A percentile compares a stretch with the other conserved stretches of the same genome.
Conservation (phyloP, 495 filamentous ascomycete species). For the Penicillium verhagenii region DNA sequence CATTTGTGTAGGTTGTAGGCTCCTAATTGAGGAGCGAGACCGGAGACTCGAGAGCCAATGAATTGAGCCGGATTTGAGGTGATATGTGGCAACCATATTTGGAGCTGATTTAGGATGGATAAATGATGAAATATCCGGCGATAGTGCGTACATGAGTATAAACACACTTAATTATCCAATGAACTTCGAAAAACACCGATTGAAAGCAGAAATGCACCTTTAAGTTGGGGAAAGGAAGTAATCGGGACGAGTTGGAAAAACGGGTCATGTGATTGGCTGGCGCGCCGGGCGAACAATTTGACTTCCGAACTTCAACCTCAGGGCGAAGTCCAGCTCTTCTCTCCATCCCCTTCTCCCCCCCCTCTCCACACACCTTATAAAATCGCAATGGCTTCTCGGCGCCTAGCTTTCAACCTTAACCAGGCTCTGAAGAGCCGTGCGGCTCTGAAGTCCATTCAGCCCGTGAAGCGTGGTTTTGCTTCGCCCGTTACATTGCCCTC, state of each 20-base stretch:
- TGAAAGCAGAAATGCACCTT: not conserved
- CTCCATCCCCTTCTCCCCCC: slow-evolving; percentile 33
- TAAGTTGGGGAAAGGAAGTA: slow-evolving; percentile 27
- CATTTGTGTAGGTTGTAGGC: slow-evolving; percentile 30
- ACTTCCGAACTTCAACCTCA: slow-evolving; percentile 54
- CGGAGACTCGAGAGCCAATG: slow-evolving; percentile 9
- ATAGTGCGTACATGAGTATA: not conserved
- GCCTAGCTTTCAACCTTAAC: slow-evolving; percentile 84
- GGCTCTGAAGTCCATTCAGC: slow-evolving; percentile 68
- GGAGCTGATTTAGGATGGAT: not conserved
- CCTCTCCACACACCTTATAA: slow-evolving; percentile 26
- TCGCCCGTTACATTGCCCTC: slow-evolving; percentile 70
- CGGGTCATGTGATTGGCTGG: slow-evolving; percentile 52
- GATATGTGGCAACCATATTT: not conserved
- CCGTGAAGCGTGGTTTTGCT: slow-evolving; percentile 79
- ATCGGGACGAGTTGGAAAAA: slow-evolving; percentile 47
- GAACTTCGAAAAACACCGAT: not conserved
- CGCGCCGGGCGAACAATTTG: slow-evolving; percentile 49
- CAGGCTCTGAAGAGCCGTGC: slow-evolving; percentile 81
- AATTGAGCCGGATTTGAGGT: slow-evolving; percentile 10
- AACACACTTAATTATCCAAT: not conserved
- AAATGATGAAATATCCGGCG: not conserved
- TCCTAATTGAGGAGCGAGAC: slow-evolving; percentile 1
- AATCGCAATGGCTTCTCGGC: slow-evolving; percentile 84
- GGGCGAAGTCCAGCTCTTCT: slow-evolving; percentile 42